These are phyloP conservation scores for Actinomortierella wolfii DNA, from an alignment of 371 early-diverging fungal species.

Conservation along the genomic window DNA sequence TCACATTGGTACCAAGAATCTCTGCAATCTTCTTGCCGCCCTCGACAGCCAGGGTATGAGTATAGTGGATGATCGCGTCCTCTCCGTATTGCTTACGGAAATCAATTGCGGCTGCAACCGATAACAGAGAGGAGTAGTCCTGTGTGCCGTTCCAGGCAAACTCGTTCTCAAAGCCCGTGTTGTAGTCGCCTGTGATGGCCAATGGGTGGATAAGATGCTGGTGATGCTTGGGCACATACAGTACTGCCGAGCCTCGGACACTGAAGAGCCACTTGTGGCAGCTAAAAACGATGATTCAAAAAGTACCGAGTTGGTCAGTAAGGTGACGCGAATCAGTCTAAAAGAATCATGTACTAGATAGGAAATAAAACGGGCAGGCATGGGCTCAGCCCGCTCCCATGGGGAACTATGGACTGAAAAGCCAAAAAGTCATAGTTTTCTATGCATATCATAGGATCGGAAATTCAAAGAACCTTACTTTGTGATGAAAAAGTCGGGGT, in stretches of 20 bases:
- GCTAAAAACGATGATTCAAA: background rate
- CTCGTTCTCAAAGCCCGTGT: slow-evolving; percentile 43
- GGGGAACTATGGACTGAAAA: too few relatives aligned
- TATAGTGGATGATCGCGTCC: slow-evolving; percentile 57
- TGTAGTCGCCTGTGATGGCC: slow-evolving; percentile 55
- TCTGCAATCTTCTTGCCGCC: slow-evolving; percentile 62
- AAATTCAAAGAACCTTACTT: slow-evolving; percentile 47
- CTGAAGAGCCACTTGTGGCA: slow-evolving; percentile 70
- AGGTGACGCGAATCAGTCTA: too few relatives aligned
- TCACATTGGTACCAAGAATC: slow-evolving; percentile 56
- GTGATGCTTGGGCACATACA: slow-evolving; percentile 59
- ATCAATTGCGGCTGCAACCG: slow-evolving; percentile 55
- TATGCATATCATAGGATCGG: background rate
- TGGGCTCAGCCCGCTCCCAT: too few relatives aligned
- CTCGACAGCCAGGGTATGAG: slow-evolving; percentile 55
- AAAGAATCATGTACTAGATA: too few relatives aligned
- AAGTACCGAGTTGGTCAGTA: background rate
- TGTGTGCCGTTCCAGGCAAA: slow-evolving; percentile 57
- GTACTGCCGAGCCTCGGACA: slow-evolving; percentile 61
- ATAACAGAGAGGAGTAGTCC: slow-evolving; percentile 48
- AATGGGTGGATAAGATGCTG: slow-evolving; percentile 58
- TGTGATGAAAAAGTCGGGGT: slow-evolving; percentile 73
- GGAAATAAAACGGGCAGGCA: too few relatives aligned
- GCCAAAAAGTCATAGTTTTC: background rate
- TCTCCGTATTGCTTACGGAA: slow-evolving; percentile 62